Evolutionary conservation across 257 asterid species (phyloP).

Genomic region (Jaltomata sinuosa): DNA sequence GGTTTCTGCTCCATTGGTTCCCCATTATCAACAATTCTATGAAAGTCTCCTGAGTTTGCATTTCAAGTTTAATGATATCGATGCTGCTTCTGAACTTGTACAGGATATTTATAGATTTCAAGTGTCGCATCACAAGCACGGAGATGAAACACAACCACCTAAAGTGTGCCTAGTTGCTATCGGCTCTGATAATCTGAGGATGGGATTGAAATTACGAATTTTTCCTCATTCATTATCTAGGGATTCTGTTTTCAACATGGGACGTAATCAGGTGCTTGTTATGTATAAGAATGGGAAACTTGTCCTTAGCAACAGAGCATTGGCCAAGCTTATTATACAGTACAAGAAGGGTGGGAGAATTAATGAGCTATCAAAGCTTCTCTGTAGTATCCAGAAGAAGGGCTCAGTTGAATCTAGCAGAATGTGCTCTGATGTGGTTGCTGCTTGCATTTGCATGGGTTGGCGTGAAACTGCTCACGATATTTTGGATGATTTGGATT

Average conservation of each 20-base stretch:
- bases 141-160: slow-evolving; percentile 14
- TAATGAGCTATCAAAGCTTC: slow-evolving; percentile 51
- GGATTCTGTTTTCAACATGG: slow-evolving; percentile 40
- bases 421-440: slow-evolving; percentile 42
- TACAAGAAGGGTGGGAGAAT: slow-evolving; percentile 49
- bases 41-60: slow-evolving; percentile 58
- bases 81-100: slow-evolving; percentile 61
- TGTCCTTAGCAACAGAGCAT: slow-evolving; percentile 48
- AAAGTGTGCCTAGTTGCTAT: slow-evolving; percentile 39
- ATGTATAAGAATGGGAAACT: slow-evolving; percentile 43
- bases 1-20: slow-evolving; percentile 25
- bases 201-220: slow-evolving; percentile 49
- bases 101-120: slow-evolving; percentile 24
- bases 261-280: slow-evolving; percentile 31
- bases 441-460: slow-evolving; percentile 56
- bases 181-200: slow-evolving; percentile 56
- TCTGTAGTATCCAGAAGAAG: slow-evolving; percentile 34
- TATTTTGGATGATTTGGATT: slow-evolving; percentile 70
- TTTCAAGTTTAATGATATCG: slow-evolving; percentile 65
- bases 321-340: slow-evolving; percentile 46
- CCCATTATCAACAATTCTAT: slow-evolving; percentile 56
- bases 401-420: slow-evolving; percentile 16
- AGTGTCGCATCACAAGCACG: slow-evolving; percentile 3
- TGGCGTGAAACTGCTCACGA: slow-evolving; percentile 96
- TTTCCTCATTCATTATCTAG: slow-evolving; percentile 36